Base-by-base conservation (phyloP, 2,329 filamentous ascomycete genomes). In the Pseudocercospora vitis region DNA sequence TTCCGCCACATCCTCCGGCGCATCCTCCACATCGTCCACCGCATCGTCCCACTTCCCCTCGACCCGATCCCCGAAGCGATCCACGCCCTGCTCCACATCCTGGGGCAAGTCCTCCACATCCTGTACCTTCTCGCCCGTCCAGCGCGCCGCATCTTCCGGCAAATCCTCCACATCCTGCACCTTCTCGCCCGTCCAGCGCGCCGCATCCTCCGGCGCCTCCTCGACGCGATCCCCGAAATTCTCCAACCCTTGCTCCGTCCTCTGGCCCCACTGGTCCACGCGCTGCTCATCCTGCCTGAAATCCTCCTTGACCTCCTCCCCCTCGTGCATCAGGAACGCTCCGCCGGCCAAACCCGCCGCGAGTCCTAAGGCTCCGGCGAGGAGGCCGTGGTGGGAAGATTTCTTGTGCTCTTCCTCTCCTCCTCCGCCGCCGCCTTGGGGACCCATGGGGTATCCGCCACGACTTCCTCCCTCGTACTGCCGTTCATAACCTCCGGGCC, bases 261-360 rank as follows among this genome's bases (percentile, higher is more conserved):
- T 51, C 53, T 65, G 53, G 53, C 65, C 64, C 21, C 65, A 62
- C 16, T 58, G 48, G 21, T 70, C 64, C 35, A 59, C 62, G 2
- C 46, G 29, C n/a, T 57, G 35, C 21, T 56, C 50, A 18, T 51
- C 56, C n/a, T 59, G 53, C 14, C 63, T 55, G 18, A 63, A 46
- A 7, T 53, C 53, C 19, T 63, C 54, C 44, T 66, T 57, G 33
- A 75, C 69, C 62, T 76, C 69, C 48, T 74, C 67, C 4, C 73
- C 74, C 52, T 76, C 75, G 54, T 78, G 71, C 71, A 73, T 74
- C 48, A 75, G 59, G 48, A 76, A 52, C 37, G 74, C 75, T 50
- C 75, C 75, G 12, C 73, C 75, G 7, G 71, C 68, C 14, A 74
- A 48, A 3, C 76, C 76, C 1, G 70, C 71, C 16, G 67, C 74